Base-by-base conservation (phyloP, 495 filamentous ascomycete genomes). In the Penicillium mononematosum region DNA sequence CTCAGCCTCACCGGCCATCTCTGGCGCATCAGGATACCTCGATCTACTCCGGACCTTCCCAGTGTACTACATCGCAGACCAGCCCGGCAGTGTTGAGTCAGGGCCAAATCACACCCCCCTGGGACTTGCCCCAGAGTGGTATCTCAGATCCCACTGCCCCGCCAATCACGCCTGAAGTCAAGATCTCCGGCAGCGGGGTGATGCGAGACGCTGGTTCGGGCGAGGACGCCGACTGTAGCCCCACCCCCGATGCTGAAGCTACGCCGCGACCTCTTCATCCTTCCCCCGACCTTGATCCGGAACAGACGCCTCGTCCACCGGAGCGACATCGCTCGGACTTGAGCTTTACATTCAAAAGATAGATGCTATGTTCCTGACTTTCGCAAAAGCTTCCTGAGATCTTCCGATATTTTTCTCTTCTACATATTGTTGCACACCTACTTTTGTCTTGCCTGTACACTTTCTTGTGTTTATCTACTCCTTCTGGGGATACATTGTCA, bases 281-380 rank as follows among this genome's bases (percentile, higher is more conserved):
- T 24, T 71, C 68, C 5, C 65, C 67, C 0, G 60, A 48, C 39
- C 56, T 66, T 14, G 67, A 71, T 86, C 85, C 65, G 78, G 90
- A 54, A 82, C 83, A 53, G 83, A 92, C 76, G 84, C 90, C 51
- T 80, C 84, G 70, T 83, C 86, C 19, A 87, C 79, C 71, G 87
- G 89, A 56, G 84, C 89, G 58, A 88, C 85, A 82, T 89, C 92
- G 61, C 88, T 54, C 55, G 11, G 58, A 59, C 45, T 41, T 61
- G 24, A 52, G 25, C 39, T 50, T 62, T 16, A 12, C n/a, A 14
- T 59, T 54, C 41, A 54, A 59, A 45, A 45, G 61, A 55, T 58
- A 62, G 36, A 50, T 7, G 46, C 19, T n/a, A 17, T 50, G 16
- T 31, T 45, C 16, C 24, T 20, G 17, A 5, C 25, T n/a, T 20